phyloP scores from a whole-genome alignment of 768 basidiomycete genomes.

The Boletus pseudopeckii region DNA sequence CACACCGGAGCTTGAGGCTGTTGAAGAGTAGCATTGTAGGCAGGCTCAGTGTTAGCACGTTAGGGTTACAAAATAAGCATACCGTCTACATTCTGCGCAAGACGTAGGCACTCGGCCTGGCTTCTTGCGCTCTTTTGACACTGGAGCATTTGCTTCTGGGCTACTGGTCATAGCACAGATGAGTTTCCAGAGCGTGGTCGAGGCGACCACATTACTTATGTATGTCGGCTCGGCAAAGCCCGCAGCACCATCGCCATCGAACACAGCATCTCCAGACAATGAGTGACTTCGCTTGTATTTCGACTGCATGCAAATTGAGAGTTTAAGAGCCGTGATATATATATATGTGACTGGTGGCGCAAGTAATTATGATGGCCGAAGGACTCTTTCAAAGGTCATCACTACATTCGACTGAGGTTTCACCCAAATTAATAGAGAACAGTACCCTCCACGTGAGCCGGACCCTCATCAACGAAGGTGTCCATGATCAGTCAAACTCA shows the following conservation, averaged over 20 bases:
- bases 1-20: slow-evolving; percentile 63
- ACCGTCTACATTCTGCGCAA: slow-evolving; percentile 41
- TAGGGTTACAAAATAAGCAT: slow-evolving; percentile 1
- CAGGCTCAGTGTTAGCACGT: neutral
- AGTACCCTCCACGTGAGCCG: too few species aligned
- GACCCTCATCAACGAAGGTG: too few species aligned
- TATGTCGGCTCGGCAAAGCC: slow-evolving; percentile 7
- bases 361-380: neutral
- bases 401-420: neutral
- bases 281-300: neutral
- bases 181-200: neutral
- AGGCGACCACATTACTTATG: neutral
- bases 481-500: too few species aligned
- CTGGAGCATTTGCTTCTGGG: slow-evolving; percentile 7
- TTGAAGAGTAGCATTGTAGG: neutral
- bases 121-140: slow-evolving; percentile 39
- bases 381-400: neutral
- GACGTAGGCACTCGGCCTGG: slow-evolving; percentile 48
- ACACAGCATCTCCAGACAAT: too few species aligned
- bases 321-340: neutral
- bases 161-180: neutral
- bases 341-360: neutral
- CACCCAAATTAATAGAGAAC: too few species aligned
- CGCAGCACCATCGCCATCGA: neutral
- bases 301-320: neutral